Evolutionary conservation across 148 eudicot genomes (phyloP).

Genomic region (Diospyros kaki): DNA sequence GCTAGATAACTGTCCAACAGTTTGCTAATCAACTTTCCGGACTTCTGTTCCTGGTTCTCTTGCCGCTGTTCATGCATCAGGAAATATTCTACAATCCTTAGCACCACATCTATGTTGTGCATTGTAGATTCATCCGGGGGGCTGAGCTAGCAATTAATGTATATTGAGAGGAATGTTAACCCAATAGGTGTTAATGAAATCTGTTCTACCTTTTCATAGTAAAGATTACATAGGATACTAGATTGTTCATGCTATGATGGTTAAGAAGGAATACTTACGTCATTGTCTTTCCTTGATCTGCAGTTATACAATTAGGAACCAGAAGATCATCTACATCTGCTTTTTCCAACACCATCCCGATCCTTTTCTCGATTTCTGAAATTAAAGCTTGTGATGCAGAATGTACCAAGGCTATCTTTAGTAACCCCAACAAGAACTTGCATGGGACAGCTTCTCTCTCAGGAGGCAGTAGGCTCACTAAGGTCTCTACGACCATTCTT

Average conservation of each 20-base stretch:
- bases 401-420: conserved; percentile 52
- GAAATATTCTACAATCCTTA: conserved; percentile 8
- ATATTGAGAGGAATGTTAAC: conserved; percentile 12
- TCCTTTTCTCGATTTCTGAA: conserved; percentile 69
- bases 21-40: conserved; percentile 38
- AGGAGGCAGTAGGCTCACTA: conserved; percentile 63
- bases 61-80: conserved; percentile 13
- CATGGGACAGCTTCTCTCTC: conserved; percentile 61
- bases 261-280: conserved; percentile 31
- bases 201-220: not conserved
- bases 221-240: not conserved
- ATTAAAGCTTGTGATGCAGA: conserved; percentile 58
- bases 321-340: conserved; percentile 60
- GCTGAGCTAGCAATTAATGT: conserved; percentile 2
- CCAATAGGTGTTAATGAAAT: not conserved
- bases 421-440: conserved; percentile 52
- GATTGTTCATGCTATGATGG: not conserved
- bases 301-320: conserved; percentile 37
- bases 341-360: conserved; percentile 52
- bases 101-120: conserved; percentile 15
- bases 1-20: conserved; percentile 67
- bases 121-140: conserved; percentile 8
- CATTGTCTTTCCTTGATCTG: conserved; percentile 32
- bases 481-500: conserved; percentile 55
- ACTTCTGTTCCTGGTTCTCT: conserved; percentile 29